phyloP scores from a whole-genome alignment of 2,329 filamentous ascomycete species.

The Bipolaris cookei region DNA sequence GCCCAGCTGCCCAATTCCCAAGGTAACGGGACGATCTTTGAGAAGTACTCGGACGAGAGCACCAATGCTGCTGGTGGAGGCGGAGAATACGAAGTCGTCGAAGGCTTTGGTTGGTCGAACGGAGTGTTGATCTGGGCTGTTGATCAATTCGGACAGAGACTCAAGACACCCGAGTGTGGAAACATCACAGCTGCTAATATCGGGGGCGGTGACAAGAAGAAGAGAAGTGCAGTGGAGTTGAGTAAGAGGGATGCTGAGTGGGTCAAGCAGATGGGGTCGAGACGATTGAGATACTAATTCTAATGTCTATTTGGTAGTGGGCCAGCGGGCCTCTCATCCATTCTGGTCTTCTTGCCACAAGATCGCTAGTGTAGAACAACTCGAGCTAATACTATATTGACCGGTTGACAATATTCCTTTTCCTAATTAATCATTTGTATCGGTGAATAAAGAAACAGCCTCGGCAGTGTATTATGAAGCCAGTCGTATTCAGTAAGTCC shows the following conservation, averaged over 20 bases:
- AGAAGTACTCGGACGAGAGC: constrained; percentile 69
- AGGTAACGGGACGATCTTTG: constrained; percentile 70
- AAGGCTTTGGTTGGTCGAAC: constrained; percentile 75
- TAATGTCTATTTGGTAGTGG: background rate
- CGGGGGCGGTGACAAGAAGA: constrained; percentile 23
- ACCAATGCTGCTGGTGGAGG: constrained; percentile 68
- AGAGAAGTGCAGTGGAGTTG: constrained; percentile 43
- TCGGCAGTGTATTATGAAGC: background rate
- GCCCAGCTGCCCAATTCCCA: constrained; percentile 45
- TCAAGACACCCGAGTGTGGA: constrained; percentile 60
- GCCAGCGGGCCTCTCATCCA: background rate
- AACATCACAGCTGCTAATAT: constrained; percentile 41
- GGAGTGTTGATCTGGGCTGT: constrained; percentile 71
- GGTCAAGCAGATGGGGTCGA: constrained; percentile 37
- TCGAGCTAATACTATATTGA: background rate
- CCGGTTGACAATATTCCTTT: background rate
- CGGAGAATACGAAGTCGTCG: constrained; percentile 72
- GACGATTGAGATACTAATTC: constrained; percentile 8
- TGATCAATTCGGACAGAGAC: constrained; percentile 64
- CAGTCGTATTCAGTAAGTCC: background rate
- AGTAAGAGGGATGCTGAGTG: constrained; percentile 38
- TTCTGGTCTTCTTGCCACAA: background rate
- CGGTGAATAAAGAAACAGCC: background rate
- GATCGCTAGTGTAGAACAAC: background rate
- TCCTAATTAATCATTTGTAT: background rate